Evolutionary conservation across 345 rosid genomes (phyloP), one percentile per base, ranked within the genome.

Genomic region (Isatis tinctoria): DNA sequence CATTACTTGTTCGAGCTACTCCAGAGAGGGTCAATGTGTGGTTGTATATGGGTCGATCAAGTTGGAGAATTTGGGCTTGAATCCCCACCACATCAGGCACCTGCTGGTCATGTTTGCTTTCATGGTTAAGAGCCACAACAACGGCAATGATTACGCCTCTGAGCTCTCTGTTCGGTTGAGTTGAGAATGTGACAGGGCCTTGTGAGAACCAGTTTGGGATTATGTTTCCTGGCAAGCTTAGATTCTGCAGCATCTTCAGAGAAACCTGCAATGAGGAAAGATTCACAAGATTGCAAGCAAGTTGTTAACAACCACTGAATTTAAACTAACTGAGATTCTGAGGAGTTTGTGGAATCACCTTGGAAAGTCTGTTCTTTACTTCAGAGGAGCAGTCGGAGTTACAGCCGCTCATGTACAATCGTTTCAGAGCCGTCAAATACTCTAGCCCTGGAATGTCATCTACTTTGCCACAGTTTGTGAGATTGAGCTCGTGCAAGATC

Each of bases 201-300:
- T 70, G 82, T 30, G 76, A 52, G 70, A 87, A 83, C 93, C 93
- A 90, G 45, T 69, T 52, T 7, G 94, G 94, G 40, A 84, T 65
- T 40, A 59, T 74, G 54, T 84, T 82, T 57, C 92, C 94, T 12
- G 94, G 92, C 62, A 90, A 63, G 60, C 88, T 84, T 33, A 86
- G 73, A 71, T 76, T 53, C 68, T 26, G 36, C 33, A 88, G 28
- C 56, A 75, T 70, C 80, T 74, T 88, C 70, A 87, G 32, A 67
- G 52, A 71, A 60, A 57, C 89, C 90, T 88, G 78, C 66, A 56
- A 8, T 43, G n/a, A 64, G 10, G 47, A 16, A 13, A n/a, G 6
- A 8, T 35, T 27, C 14, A 49, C 35, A 41, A 4, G 48, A 18
- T 22, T 59, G n/a, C 5, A 69, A 69, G 59, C n/a, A 67, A 35